phyloP scores from a whole-genome alignment of 768 basidiomycete genomes.

The Amanita jacksonii region DNA sequence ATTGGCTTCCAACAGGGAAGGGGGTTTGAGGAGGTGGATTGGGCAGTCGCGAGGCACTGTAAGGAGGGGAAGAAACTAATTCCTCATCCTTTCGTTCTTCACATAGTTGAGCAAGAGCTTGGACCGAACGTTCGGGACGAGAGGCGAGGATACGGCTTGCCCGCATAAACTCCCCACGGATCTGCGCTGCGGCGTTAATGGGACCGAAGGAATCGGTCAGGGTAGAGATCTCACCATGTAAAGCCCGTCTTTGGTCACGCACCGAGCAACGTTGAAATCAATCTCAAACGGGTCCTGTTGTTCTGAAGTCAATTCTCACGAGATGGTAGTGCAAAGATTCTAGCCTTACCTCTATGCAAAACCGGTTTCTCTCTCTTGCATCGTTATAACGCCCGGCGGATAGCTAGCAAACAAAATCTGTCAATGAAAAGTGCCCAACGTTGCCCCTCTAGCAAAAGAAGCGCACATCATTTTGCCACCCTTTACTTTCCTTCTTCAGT shows the following conservation, averaged over 20 bases:
- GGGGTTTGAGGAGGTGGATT: conserved; percentile 61
- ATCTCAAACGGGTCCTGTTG: conserved; percentile 98
- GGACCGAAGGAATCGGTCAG: background rate
- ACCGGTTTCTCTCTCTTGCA: conserved; percentile 80
- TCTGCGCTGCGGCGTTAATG: conserved; percentile 35
- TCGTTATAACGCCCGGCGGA: conserved; percentile 52
- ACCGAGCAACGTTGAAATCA: conserved; percentile 94
- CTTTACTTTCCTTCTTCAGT: conserved; percentile 85
- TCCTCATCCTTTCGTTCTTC: conserved; percentile 77
- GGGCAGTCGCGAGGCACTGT: conserved; percentile 30
- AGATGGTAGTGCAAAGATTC: no score
- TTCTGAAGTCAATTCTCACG: no score
- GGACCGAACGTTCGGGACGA: conserved; percentile 72
- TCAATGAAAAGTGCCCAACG: conserved; percentile 8
- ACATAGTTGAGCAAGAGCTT: conserved; percentile 83
- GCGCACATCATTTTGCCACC: conserved; percentile 89
- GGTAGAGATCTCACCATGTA: conserved; percentile 55
- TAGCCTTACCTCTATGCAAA: conserved; percentile 94
- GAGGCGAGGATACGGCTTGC: conserved; percentile 76
- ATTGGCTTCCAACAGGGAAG: conserved; percentile 56
- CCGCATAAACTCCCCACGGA: conserved; percentile 98
- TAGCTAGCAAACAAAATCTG: conserved; percentile 23
- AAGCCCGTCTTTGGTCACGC: conserved; percentile 92
- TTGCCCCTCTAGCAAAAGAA: background rate
- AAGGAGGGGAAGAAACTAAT: conserved; percentile 40